Base-by-base conservation (phyloP, 1,139 yeast genomes). In the Suhomyces anneliseae region DNA sequence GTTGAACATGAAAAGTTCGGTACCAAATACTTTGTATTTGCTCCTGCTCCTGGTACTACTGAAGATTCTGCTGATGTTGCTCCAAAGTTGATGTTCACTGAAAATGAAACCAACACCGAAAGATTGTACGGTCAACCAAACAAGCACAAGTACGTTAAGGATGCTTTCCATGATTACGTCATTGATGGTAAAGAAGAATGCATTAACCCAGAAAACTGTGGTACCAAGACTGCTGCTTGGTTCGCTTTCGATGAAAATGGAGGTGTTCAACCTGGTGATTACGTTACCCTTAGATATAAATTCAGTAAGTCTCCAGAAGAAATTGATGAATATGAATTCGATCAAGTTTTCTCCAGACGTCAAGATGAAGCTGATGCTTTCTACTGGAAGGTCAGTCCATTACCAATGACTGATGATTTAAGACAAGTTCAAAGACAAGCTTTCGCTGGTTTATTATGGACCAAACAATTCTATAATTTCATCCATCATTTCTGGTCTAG, bases 311-410 rank as follows among this genome's bases (percentile, higher is more conserved):
- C 66, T 11, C 62, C 66, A 7, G 72, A 70, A 36, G 82, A 80
- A n/a, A 72, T 88, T 48, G 92, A 89, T 64, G 96, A 89, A 65
- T 86, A 82, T 54, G 83, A 76, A 43, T 85, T 90, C 59, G 97
- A 92, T 66, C 69, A 76, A 36, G 68, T 82, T n/a, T 83, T 92
- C 57, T 84, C 82, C 38, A 76, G 81, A 49, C 83, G 97, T 62
- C 87, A 85, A 59, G 87, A 82, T 52, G 98, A 92, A 60, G 97
- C 98, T 8, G 97, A 92, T 61, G 93, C 90, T 41, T 92, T 92
- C 66, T 92, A 90, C 70, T 90, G 95, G 90, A 83, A 87, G 63
- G 81, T 92, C 40, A 80, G 93, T 15, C 97, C 98, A 7, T 68
- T 88, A 61, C 97, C 97, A 36, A 79, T 90, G 54, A 80, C 89